Conservation (phyloP, 768 basidiomycete species). For the Mycena floridula region DNA sequence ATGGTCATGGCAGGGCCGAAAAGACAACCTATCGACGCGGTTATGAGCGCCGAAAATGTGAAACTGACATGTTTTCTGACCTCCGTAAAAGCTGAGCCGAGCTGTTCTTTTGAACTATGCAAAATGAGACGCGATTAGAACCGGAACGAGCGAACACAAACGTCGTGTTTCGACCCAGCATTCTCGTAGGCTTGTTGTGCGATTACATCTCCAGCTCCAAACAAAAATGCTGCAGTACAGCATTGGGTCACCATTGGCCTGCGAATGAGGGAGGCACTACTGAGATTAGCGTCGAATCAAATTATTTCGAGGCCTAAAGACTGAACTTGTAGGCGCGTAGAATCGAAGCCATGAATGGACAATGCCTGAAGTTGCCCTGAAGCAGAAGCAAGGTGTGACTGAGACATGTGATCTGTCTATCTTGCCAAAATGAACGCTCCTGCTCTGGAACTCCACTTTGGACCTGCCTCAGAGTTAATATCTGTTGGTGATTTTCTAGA, state of each 20-base stretch:
- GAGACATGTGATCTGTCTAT: no score
- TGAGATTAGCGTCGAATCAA: constrained; percentile 1
- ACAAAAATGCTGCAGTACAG: constrained; percentile 57
- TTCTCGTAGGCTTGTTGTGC: constrained; percentile 84
- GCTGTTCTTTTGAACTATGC: constrained; percentile 52
- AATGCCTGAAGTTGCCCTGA: no score
- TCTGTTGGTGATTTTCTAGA: neutral
- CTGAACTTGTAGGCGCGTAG: constrained; percentile 38
- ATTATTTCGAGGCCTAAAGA: neutral
- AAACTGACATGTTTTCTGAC: no score
- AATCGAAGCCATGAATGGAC: constrained; percentile 41
- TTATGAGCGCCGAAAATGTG: neutral
- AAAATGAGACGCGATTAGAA: constrained; percentile 1
- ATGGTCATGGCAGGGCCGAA: constrained; percentile 81
- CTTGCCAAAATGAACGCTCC: neutral
- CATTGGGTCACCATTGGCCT: constrained; percentile 62
- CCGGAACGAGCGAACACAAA: constrained; percentile 26
- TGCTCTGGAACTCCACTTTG: neutral
- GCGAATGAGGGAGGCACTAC: constrained; percentile 53
- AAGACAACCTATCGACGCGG: constrained; percentile 39
- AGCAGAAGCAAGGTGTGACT: no score
- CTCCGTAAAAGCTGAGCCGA: constrained; percentile 68
- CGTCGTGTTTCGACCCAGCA: constrained; percentile 70
- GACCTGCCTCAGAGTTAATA: neutral
- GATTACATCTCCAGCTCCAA: constrained; percentile 72